Conservation (phyloP, 2,329 filamentous ascomycete genomes). For the Aspergillus pseudotamarii region DNA sequence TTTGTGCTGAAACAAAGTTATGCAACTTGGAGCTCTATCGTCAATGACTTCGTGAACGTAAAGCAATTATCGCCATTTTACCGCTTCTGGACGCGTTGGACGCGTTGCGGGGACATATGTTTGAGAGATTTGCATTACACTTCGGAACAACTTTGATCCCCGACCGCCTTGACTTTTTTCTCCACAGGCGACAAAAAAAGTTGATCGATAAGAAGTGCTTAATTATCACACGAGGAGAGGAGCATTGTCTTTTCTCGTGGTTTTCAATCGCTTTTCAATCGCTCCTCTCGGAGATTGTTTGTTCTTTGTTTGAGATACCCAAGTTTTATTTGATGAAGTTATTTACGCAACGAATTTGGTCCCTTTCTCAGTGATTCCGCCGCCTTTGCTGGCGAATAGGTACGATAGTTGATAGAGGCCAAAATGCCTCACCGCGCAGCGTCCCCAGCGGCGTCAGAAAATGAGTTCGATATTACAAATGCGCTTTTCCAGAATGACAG, state of each 20-base stretch:
- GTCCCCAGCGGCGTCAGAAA: constrained; percentile 85
- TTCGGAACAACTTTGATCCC: constrained; percentile 20
- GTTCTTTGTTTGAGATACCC: constrained; percentile 5
- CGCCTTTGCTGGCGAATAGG: background rate
- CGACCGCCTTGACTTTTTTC: constrained; percentile 35
- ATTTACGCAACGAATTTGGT: background rate
- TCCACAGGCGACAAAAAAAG: constrained; percentile 21
- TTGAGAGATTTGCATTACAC: constrained; percentile 21
- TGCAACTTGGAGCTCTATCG: background rate
- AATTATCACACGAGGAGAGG: background rate
- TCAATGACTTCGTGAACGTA: background rate
- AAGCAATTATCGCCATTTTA: constrained; percentile 34
- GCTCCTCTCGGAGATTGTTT: background rate
- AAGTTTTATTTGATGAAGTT: background rate
- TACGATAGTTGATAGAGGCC: background rate
- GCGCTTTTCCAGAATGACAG: constrained; percentile 68
- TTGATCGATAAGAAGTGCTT: background rate
- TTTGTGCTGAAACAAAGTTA: background rate
- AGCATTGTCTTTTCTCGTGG: background rate
- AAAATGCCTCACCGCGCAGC: constrained; percentile 71
- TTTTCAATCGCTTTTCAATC: background rate
- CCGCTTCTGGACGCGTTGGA: constrained; percentile 43
- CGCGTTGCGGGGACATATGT: constrained; percentile 37
- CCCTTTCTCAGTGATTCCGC: background rate
- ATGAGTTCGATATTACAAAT: constrained; percentile 85